Evolutionary conservation across 352 stramenopile genomes (phyloP).

Genomic region (Globisporangium heterothallicum): DNA sequence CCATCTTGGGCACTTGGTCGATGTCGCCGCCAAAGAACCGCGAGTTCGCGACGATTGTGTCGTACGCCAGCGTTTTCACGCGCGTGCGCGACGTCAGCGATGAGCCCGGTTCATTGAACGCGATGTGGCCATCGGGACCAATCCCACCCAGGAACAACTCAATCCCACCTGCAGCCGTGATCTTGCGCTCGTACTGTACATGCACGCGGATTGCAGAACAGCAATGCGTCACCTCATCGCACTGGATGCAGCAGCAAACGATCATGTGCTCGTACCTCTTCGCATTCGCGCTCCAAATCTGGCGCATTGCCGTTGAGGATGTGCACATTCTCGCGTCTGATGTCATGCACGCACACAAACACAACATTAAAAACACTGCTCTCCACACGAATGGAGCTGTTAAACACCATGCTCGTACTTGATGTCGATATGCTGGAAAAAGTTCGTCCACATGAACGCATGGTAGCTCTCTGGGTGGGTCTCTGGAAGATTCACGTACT

Average conservation of each 20-base stretch:
- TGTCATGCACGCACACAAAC: not conserved
- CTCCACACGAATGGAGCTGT: not conserved
- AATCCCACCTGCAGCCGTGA: constrained; percentile 77
- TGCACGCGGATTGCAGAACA: not conserved
- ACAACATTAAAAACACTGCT: constrained; percentile 3
- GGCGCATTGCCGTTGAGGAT: constrained; percentile 82
- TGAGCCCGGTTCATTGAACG: constrained; percentile 90
- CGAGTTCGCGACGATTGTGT: constrained; percentile 87
- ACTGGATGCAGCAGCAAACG: not conserved
- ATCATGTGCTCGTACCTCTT: constrained; percentile 22
- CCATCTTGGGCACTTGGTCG: constrained; percentile 83
- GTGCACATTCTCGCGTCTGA: constrained; percentile 78
- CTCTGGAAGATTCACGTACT: constrained; percentile 77
- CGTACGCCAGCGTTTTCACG: constrained; percentile 88
- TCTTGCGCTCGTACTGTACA: constrained; percentile 74
- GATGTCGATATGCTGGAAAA: constrained; percentile 89
- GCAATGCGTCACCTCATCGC: not conserved
- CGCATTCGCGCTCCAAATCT: constrained; percentile 73
- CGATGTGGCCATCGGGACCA: constrained; percentile 90
- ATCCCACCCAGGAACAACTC: constrained; percentile 92
- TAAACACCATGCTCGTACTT: constrained; percentile 23
- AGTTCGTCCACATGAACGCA: constrained; percentile 87
- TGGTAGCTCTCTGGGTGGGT: constrained; percentile 87
- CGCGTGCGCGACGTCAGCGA: constrained; percentile 76
- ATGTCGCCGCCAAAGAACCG: constrained; percentile 84